A percentile compares a stretch with the other conserved stretches of the same genome.
These are phyloP conservation scores for Triticum timopheevii DNA, from an alignment of 176 grass and related monocot genomes.

Conservation along the genomic window DNA sequence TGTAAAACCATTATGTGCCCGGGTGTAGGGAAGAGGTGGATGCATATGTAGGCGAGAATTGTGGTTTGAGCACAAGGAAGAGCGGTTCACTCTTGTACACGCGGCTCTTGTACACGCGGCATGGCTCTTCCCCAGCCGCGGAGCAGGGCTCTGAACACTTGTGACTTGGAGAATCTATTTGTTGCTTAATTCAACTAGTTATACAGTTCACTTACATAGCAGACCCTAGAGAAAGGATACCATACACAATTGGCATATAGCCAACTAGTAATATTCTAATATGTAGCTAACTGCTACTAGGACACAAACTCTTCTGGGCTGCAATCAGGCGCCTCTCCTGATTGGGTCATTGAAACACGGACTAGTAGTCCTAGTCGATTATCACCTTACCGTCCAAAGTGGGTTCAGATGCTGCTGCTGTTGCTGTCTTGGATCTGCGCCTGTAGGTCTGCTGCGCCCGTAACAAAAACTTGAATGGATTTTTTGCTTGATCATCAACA, in stretches of 20 bases:
- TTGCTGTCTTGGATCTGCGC: neutral
- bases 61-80: neutral
- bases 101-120: neutral
- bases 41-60: neutral
- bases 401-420: neutral
- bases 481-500: slow-evolving; percentile 17
- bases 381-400: neutral
- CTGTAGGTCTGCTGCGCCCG: neutral
- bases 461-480: neutral
- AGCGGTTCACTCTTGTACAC: neutral
- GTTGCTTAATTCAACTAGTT: slow-evolving; percentile 11
- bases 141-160: neutral
- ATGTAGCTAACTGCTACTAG: neutral
- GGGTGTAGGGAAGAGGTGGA: neutral
- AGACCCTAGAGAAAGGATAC: neutral
- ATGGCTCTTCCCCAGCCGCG: neutral
- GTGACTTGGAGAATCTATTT: neutral
- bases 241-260: neutral
- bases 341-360: neutral
- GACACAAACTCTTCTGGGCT: neutral
- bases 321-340: neutral
- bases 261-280: neutral
- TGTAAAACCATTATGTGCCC: neutral
- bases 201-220: neutral
- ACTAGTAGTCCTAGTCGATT: neutral